Evolutionary conservation across 176 grass and related monocot species (phyloP), one percentile per base, ranked within the genome.

Genomic region (Oryza punctata): DNA sequence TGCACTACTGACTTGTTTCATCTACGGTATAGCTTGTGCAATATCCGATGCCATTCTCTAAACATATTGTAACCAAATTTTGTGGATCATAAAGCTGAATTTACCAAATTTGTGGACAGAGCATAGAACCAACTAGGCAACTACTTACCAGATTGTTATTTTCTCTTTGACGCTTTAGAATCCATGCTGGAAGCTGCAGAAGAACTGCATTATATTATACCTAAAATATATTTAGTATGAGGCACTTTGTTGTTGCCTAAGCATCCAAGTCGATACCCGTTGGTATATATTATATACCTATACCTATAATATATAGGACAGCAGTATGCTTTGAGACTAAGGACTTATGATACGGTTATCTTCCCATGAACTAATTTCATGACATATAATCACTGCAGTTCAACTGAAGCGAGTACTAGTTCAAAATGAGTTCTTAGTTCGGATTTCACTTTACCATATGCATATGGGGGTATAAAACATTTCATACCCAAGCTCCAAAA

Each of bases 1-100:
- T 6, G 43, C 5, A 65, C 15, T 44, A 71, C 8, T 81, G 78
- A 71, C 41, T 54, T 71, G 64, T 72, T 77, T 21, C 18, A 43
- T 77, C n/a, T 65, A 35, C 26, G 65, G 38, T 65, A 21, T 77
- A 67, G 40, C 38, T 82, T 40, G 1, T 47, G 23, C 13, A 71
- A 45, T 67, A 83, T 65, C 0, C 7, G 19, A 33, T 70, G 15
- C 0, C 12, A 16, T n/a, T 69, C 27, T 87, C 8, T 26, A 81
- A 81, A 75, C 41, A 18, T 81, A 67, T 35, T 61, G 13, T 19
- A 61, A 57, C 50, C 18, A 21, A 18, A 8, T 57, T 57, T 19
- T 57, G 50, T 70, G 16, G 33, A 64, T 73, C 25, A 64, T 24
- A 64, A 44, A 63, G 14, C 12, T 63, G 69, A 73, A 23, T 7